A percentile compares a stretch with the other conserved stretches of the same genome.
phyloP scores from a whole-genome alignment of 2,329 filamentous ascomycete genomes.

The Drechslerella coelobrocha region DNA sequence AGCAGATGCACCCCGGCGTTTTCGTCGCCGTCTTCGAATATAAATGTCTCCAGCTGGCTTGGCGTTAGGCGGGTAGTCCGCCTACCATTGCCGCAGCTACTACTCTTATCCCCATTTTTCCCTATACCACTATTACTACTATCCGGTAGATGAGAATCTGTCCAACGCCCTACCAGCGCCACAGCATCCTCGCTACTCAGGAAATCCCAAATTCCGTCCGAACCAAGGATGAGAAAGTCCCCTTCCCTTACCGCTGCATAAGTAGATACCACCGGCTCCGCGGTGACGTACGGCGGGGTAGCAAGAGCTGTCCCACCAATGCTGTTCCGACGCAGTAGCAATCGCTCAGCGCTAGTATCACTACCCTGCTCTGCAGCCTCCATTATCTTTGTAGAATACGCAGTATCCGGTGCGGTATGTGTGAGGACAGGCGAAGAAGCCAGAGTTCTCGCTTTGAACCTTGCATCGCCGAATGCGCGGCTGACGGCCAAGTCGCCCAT shows the following conservation, averaged over 20 bases:
- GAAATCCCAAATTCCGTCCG: conserved; percentile 72
- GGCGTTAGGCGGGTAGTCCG: conserved; percentile 53
- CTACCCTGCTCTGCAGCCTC: neutral
- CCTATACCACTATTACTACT: conserved; percentile 55
- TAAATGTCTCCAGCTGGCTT: conserved; percentile 60
- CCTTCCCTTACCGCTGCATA: conserved; percentile 61
- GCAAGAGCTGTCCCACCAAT: conserved; percentile 56
- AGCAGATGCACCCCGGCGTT: conserved; percentile 64
- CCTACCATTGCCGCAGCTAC: conserved; percentile 27
- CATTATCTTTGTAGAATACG: neutral
- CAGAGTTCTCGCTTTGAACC: conserved; percentile 68
- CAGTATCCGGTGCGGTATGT: neutral
- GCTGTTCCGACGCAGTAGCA: conserved; percentile 62
- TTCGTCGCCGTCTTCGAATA: conserved; percentile 61
- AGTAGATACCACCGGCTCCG: conserved; percentile 70
- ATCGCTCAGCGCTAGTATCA: conserved; percentile 59
- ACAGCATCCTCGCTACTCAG: conserved; percentile 67
- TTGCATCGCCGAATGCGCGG: conserved; percentile 72
- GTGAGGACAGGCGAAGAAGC: neutral
- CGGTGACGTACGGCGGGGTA: conserved; percentile 73
- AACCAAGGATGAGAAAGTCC: conserved; percentile 71
- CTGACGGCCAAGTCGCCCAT: conserved; percentile 68
- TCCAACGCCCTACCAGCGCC: conserved; percentile 66
- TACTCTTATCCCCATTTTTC: conserved; percentile 28
- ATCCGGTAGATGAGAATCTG: conserved; percentile 59